Evolutionary conservation across 139 green algal genomes (phyloP), one percentile per base, ranked within the genome.

Genomic region (Haematococcus sp.): DNA sequence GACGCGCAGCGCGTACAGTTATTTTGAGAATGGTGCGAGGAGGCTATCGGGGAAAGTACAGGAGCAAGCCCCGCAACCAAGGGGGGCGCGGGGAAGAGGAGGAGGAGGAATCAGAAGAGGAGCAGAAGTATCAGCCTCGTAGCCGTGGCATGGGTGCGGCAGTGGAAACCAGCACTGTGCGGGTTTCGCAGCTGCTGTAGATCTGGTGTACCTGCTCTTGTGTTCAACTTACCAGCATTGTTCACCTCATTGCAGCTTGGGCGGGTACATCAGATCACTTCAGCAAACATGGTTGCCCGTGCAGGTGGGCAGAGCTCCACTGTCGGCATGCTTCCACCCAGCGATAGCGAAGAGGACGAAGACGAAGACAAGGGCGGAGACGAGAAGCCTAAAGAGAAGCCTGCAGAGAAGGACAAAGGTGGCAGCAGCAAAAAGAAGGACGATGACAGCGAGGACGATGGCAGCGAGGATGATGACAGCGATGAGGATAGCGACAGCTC

Each of bases 291-390:
- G 46, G 40, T 11, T 49, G 40, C 40, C 40, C 40, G 40, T 49
- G 40, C 40, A 49, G 40, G 40, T 11, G 79, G 56, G 3, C 89
- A 94, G 77, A 69, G 68, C 13, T 69, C 83, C 22, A 94, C 68
- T 3, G 90, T 84, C 19, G 90, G 90, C 54, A 87, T 94, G 88
- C 59, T 94, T 63, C 90, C 90, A 5, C 90, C 90, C 0, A 92
- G 84, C 51, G 83, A 89, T 55, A 90, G 81, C 28, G 58, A 65
- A 30, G 88, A 92, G 7, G 76, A 84, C 1, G 86, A 88, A 17
- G 79, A 78, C 19, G 58, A 30, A 40, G n/a, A 34, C 23, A 80
- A 82, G 17, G 87, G 40, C 11, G 40, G 86, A 27, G 43, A 65
- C 28, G 83, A 80, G 33, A 71, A 76, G 55, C n/a, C 55, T 16